These are phyloP conservation scores for Kokia cookei DNA, from an alignment of 441 rosid genomes.

Conservation along the genomic window DNA sequence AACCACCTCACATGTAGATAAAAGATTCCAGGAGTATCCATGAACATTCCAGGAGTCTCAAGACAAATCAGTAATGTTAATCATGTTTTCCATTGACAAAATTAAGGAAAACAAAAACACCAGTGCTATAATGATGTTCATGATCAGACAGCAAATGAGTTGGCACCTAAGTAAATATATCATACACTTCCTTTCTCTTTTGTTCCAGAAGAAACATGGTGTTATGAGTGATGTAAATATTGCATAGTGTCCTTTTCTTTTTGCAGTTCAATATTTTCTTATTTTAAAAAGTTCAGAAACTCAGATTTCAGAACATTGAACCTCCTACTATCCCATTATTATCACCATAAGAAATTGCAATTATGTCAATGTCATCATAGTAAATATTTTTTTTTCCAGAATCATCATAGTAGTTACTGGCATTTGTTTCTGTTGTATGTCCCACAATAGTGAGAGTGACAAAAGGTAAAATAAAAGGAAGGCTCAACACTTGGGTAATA, in stretches of 20 bases:
- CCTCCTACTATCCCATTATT: background rate
- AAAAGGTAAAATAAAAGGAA: background rate
- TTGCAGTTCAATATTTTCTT: background rate
- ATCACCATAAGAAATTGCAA: background rate
- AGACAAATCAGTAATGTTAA: background rate
- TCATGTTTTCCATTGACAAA: background rate
- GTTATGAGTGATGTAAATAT: background rate
- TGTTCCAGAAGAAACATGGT: background rate
- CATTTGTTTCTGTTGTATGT: background rate
- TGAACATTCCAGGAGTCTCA: background rate
- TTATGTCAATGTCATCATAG: background rate
- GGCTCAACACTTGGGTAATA: background rate
- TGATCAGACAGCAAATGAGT: background rate
- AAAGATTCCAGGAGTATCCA: background rate
- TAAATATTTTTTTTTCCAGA: background rate
- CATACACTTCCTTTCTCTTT: background rate
- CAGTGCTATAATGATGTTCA: background rate
- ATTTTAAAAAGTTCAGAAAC: background rate
- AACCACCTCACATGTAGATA: background rate
- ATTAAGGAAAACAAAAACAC: background rate
- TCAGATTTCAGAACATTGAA: background rate
- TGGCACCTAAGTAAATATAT: background rate
- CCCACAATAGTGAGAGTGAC: background rate
- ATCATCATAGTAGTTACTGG: background rate
- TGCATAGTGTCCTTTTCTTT: background rate